Conservation (phyloP, 345 rosid species). For the Gossypium ekmanianum region DNA sequence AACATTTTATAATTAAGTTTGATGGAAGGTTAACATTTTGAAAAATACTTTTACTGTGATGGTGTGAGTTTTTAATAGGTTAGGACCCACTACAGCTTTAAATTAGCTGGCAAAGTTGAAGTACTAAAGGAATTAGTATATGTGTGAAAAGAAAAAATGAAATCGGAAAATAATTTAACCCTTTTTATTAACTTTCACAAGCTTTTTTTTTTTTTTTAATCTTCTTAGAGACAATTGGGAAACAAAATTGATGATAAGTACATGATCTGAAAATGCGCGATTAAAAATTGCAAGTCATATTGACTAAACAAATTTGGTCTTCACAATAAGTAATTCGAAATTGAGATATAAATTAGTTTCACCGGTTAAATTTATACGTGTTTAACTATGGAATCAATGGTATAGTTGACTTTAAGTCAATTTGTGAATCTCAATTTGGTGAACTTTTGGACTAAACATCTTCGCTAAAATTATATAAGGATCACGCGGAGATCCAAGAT, state of each 20-base stretch:
- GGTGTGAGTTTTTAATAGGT: neutral
- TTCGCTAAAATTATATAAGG: no score
- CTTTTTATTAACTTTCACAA: neutral
- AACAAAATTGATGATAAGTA: neutral
- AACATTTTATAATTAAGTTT: no score
- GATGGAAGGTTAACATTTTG: no score
- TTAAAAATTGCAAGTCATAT: neutral
- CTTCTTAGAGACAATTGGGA: neutral
- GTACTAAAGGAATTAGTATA: neutral
- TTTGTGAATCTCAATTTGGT: no score
- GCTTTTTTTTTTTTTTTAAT: neutral
- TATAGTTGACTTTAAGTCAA: no score
- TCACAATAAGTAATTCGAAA: no score
- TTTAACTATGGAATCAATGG: no score
- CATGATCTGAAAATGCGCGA: neutral
- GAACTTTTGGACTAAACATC: no score
- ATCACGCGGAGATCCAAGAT: rapidly evolving
- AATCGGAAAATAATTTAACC: neutral
- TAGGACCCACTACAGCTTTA: conserved; percentile 6
- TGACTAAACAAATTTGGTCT: no score
- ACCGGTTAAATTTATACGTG: rapidly evolving
- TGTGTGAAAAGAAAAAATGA: neutral
- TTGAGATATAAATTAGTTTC: no score
- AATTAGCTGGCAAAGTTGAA: conserved; percentile 15
- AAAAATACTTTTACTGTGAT: no score